Base-by-base conservation (phyloP, 805 yeast genomes). In the Pichia paraexigua region DNA sequence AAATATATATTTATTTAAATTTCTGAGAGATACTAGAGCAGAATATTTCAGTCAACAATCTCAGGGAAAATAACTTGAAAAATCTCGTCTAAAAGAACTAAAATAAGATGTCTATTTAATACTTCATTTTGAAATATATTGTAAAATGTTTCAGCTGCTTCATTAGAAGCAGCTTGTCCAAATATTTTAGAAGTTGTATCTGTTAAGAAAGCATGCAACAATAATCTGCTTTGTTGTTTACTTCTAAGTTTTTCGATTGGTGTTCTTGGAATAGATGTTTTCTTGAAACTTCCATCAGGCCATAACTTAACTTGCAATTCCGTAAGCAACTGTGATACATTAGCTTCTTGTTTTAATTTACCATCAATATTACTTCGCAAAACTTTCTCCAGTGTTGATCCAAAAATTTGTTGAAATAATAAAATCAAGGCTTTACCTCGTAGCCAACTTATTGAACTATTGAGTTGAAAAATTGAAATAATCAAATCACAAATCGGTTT, bases 341-440 rank as follows among this genome's bases (percentile, higher is more conserved):
- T 72, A 11, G 70, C 74, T 45, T 78, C 81, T 11, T 72, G 70
- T 40, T 71, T 68, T 4, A 69, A n/a, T 7, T 58, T 60, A 2
- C 59, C 60, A 40, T 71, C 69, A 32, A 78, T 64, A 52, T 69
- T 69, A 28, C 75, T 73, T 41, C 82, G 68, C 5, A 81, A 74
- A 49, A 77, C 79, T 61, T 80, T 83, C 61, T 91, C 97, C 48
- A 69, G 83, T 0, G 97, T 85, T 2, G 92, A 86, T 0, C 97
- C 97, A 40, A 91, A 73, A 1, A 91, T 66, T 63, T 89, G 96
- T 64, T 90, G 97, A 49, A 91, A 68, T 4, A 91, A 79, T 6
- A 89, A 81, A 40, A 90, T 75, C 10, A 89, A 72, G 0, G 97
- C 96, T 43, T 90, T 72, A 0, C 96, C 97, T 49, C 96, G 71